These are phyloP conservation scores for Thalassiosira livingstoniorum DNA, from an alignment of 352 stramenopile genomes.

Conservation along the genomic window DNA sequence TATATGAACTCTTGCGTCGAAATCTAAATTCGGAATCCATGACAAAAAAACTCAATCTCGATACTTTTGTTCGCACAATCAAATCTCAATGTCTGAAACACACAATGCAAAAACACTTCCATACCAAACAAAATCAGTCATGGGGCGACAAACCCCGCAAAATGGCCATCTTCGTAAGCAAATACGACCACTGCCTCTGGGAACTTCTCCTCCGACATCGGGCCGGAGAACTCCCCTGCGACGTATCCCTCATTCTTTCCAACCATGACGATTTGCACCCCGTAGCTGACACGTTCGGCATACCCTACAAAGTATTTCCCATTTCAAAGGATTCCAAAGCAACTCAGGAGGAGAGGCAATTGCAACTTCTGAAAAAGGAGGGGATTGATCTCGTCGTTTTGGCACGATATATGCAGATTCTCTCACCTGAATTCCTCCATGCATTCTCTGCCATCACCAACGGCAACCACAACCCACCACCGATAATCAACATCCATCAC, in stretches of 20 bases:
- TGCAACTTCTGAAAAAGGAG: slow-evolving; percentile 74
- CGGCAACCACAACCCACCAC: slow-evolving; percentile 71
- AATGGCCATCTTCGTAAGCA: slow-evolving; percentile 80
- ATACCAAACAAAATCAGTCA: slow-evolving; percentile 39
- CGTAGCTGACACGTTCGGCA: slow-evolving; percentile 82
- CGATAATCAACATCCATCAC: slow-evolving; percentile 88
- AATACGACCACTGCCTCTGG: slow-evolving; percentile 85
- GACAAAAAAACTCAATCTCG: too few relatives aligned
- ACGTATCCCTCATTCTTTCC: slow-evolving; percentile 80
- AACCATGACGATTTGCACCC: slow-evolving; percentile 80
- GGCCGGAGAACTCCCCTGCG: slow-evolving; percentile 78
- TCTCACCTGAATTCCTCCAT: slow-evolving; percentile 71
- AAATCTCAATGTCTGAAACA: background rate
- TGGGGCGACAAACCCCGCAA: slow-evolving; percentile 66
- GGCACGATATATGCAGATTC: slow-evolving; percentile 88
- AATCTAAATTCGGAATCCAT: too few relatives aligned
- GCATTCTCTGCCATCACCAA: slow-evolving; percentile 12
- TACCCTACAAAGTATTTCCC: slow-evolving; percentile 83
- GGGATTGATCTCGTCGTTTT: slow-evolving; percentile 85
- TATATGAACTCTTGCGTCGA: too few relatives aligned
- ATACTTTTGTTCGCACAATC: too few relatives aligned
- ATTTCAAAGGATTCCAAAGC: slow-evolving; percentile 77
- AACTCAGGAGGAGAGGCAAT: slow-evolving; percentile 70
- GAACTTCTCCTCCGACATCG: slow-evolving; percentile 85
- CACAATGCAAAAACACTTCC: background rate